Conservation (phyloP, 176 grass and related monocot species). For the Oryza nivara region DNA sequence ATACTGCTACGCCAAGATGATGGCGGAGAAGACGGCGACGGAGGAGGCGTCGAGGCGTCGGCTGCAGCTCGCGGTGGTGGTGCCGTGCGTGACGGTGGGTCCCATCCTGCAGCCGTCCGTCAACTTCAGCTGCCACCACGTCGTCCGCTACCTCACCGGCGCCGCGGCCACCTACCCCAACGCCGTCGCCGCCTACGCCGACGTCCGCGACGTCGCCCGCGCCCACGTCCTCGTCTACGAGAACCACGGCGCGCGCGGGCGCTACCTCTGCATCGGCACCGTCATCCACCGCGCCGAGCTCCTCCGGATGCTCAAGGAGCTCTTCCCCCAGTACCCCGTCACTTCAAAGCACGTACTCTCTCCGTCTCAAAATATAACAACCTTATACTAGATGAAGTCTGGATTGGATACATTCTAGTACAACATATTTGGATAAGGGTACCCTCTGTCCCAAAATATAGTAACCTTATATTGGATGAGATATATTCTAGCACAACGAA, state of each 20-base stretch:
- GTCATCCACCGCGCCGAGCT: constrained; percentile 46
- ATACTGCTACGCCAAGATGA: constrained; percentile 62
- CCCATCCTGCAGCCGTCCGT: constrained; percentile 47
- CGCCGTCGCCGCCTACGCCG: constrained; percentile 55
- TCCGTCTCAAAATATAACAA: no score
- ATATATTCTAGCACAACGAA: no score
- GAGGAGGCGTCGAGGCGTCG: constrained; percentile 40
- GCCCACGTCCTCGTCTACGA: constrained; percentile 57
- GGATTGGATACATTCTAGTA: no score
- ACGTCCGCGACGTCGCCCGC: constrained; percentile 51
- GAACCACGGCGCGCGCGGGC: constrained; percentile 11
- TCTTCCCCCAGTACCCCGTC: constrained; percentile 46
- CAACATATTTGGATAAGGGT: fast-evolving
- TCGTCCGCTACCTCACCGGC: constrained; percentile 48
- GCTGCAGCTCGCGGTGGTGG: constrained; percentile 47
- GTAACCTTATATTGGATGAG: no score
- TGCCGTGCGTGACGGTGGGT: constrained; percentile 35
- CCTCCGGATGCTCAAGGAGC: constrained; percentile 27
- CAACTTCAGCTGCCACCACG: constrained; percentile 46
- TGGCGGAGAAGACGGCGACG: constrained; percentile 45
- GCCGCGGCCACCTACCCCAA: constrained; percentile 37
- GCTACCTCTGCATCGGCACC: constrained; percentile 55
- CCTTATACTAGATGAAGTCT: no score
- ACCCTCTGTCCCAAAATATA: no score
- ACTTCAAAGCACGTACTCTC: not conserved